Conservation (phyloP, 2,329 filamentous ascomycete genomes). For the Ophiosphaerella narmari region DNA sequence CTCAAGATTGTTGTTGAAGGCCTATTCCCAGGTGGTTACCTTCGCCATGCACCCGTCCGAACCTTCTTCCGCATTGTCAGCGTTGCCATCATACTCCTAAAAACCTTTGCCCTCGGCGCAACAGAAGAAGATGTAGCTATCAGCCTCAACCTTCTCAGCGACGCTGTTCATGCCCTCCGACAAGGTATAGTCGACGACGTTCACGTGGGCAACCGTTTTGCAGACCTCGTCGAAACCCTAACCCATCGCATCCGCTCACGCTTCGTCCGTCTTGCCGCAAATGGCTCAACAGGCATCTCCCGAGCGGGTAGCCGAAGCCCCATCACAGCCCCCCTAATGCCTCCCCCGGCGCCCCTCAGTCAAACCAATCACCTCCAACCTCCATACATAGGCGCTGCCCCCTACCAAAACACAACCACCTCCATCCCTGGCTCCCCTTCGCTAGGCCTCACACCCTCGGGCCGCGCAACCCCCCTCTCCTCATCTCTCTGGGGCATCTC, state of each 20-base stretch:
- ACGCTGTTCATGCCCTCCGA: constrained; percentile 73
- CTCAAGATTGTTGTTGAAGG: constrained; percentile 77
- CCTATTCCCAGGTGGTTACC: constrained; percentile 72
- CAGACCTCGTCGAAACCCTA: constrained; percentile 78
- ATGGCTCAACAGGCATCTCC: constrained; percentile 50
- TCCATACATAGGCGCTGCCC: constrained; percentile 13
- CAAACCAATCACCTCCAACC: constrained; percentile 21
- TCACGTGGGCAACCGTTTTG: constrained; percentile 82
- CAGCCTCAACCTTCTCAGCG: constrained; percentile 75
- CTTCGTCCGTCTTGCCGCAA: constrained; percentile 65
- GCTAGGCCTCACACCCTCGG: constrained; percentile 32
- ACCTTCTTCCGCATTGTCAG: constrained; percentile 88
- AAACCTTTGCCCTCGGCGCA: constrained; percentile 80
- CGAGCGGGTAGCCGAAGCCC: constrained; percentile 36
- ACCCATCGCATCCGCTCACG: constrained; percentile 74
- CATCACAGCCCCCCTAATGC: constrained; percentile 39
- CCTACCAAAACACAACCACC: constrained; percentile 23
- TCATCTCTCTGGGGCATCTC: constrained; percentile 51
- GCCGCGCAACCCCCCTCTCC: constrained; percentile 39
- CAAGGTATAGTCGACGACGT: constrained; percentile 84
- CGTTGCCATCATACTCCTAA: constrained; percentile 82
- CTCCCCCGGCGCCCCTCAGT: constrained; percentile 29
- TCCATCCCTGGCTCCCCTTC: constrained; percentile 33
- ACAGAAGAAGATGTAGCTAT: constrained; percentile 77
- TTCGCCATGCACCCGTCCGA: constrained; percentile 80